Base-by-base conservation (phyloP, 768 basidiomycete species). In the Hygrophorus russula region DNA sequence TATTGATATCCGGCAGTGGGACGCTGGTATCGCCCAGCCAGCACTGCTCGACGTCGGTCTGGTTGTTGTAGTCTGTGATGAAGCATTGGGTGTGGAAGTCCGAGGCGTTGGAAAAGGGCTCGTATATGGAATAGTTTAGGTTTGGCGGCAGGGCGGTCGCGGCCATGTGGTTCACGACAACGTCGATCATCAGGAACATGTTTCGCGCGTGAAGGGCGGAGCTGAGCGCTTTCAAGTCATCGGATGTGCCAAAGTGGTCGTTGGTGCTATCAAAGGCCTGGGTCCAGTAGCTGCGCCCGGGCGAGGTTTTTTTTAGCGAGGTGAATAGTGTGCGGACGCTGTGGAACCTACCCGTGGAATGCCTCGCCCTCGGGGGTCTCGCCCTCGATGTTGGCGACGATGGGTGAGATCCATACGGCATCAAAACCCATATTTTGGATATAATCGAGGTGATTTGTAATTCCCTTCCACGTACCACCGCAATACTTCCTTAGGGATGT, bases 321-420 rank as follows among this genome's bases (percentile, higher is more conserved):
- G 2, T 4, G 1, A 18, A n/a, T 12, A 12, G 4, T 10, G 9
- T 2, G 19, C 10, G 9, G 11, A 28, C 18, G 12, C 18, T 56
- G 74, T 24, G 14, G 19, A 5, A 73, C 81, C 53, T 74, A 82
- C 48, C 82, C 82, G 51, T 85, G 83, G 54, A 86, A 87, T 12
- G 80, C 66, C 49, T 82, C 76, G 20, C 83, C 82, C 53, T 82
- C 81, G 1, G 69, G 61, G 1, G 78, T 80, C 35, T 65, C 51
- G 0, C 70, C 72, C 18, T 76, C 64, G 39, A 78, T 72, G 54
- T 83, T 83, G 56, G 74, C 62, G 14, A 74, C 74, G 15, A 85
- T 67, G 2, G 84, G 84, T 42, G 80, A 82, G 47, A 82, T 83
- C 82, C 81, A 85, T 36, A 83, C 65, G 57, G 82, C 80, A 39